These are phyloP conservation scores for Podospora conica DNA, from an alignment of 495 filamentous ascomycete genomes.

Conservation along the genomic window DNA sequence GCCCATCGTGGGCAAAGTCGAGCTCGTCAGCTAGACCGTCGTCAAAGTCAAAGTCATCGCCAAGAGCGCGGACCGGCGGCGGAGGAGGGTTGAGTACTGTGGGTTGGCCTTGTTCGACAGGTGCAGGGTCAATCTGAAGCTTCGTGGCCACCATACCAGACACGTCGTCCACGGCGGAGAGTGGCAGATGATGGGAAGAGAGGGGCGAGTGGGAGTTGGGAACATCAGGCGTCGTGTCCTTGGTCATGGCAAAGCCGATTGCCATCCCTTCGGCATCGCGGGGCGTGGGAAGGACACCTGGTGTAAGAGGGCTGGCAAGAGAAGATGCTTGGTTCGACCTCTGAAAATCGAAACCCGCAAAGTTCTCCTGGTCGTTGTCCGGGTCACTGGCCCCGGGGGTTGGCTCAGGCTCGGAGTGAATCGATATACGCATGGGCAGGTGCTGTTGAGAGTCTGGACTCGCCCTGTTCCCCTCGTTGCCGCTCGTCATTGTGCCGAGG, in stretches of 20 bases:
- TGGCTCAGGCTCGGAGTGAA: neutral
- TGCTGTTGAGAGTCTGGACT: neutral
- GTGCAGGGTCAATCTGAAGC: neutral
- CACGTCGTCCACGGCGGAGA: constrained; percentile 7
- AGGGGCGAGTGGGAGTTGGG: constrained; percentile 15
- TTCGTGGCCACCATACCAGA: constrained; percentile 35
- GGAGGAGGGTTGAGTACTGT: constrained; percentile 20
- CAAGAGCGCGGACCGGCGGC: constrained; percentile 20
- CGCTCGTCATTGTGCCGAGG: constrained; percentile 11
- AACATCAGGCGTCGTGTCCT: constrained; percentile 29
- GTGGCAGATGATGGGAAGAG: neutral
- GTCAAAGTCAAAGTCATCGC: constrained; percentile 79
- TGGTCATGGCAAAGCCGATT: constrained; percentile 46
- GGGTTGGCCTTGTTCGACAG: constrained; percentile 3
- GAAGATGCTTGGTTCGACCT: constrained; percentile 45
- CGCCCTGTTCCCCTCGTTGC: constrained; percentile 5
- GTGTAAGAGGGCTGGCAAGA: constrained; percentile 40
- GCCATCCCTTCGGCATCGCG: constrained; percentile 44
- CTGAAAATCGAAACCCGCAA: constrained; percentile 49
- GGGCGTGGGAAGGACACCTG: constrained; percentile 46
- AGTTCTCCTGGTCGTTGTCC: constrained; percentile 48
- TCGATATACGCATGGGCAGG: neutral
- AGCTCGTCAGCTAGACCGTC: constrained; percentile 58
- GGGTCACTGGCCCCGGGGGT: constrained; percentile 22
- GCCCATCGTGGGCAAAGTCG: constrained; percentile 44